Evolutionary conservation across 495 filamentous ascomycete species (phyloP), one percentile per base, ranked within the genome.

Genomic region (Darksidea phi): DNA sequence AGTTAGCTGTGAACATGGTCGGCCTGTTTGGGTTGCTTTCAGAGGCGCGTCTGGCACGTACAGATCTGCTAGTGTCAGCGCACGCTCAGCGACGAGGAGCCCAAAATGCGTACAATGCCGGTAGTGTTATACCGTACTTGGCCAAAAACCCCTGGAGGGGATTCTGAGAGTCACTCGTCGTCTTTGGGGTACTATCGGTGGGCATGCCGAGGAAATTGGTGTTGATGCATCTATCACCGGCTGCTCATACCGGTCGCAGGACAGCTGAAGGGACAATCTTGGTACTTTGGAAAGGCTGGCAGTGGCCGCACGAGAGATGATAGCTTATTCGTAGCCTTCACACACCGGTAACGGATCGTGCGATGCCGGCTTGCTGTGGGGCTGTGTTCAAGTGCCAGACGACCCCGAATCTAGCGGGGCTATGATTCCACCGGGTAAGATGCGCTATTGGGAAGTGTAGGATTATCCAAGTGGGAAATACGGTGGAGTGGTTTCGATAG

Each of bases 81-180:
- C 28, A 32, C 3, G 10, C 28, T 4, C 28, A 32, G 10, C 10
- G 10, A 4, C 10, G 28, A 4, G 28, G 28, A 32, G 28, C 32
- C 42, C 32, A 47, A 47, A 18, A 53, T n/a, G 57, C 59, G 32
- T 23, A 64, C 61, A 64, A 49, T 59, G 61, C 24, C 24, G 54
- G 26, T 51, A 59, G 4, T 26, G 51, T 2, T 15, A 48, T 34
- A 17, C 61, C 61, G 45, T 48, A 64, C 61, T 64, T 64, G 17
- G 47, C 54, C 26, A 52, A 54, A 38, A 46, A 54, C 48, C 61
- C 61, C 42, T 25, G 24, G 11, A 21, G 37, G 17, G 41, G 12
- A 28, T 48, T 64, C 12, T 59, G 26, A 37, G 53, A 37, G 11
- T 43, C 60, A 28, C 60, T 64, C 61, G 48, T 20, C 26, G 20